phyloP scores from a whole-genome alignment of 2,329 filamentous ascomycete species.

The Akanthomyces uredinophilus region DNA sequence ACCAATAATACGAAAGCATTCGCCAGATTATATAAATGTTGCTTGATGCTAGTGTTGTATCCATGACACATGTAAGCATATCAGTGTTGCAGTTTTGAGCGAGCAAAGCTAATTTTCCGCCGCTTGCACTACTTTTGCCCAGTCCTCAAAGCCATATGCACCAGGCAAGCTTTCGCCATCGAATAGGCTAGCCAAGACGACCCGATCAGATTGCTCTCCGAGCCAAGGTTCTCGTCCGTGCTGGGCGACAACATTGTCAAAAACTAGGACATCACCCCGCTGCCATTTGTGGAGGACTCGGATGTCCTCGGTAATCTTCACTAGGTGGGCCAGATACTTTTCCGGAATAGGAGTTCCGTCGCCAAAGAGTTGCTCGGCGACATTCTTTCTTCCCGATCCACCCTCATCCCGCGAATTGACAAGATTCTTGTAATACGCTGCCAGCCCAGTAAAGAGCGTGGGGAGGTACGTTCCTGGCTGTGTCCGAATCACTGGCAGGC shows the following conservation, averaged over 20 bases:
- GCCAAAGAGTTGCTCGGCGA: slow-evolving; percentile 37
- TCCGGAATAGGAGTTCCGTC: slow-evolving; percentile 43
- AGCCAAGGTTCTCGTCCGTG: slow-evolving; percentile 45
- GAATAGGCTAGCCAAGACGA: slow-evolving; percentile 43
- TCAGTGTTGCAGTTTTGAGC: not conserved
- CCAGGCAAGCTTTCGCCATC: slow-evolving; percentile 41
- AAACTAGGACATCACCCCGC: slow-evolving; percentile 42
- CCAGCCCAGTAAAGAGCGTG: slow-evolving; percentile 41
- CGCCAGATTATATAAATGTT: too few relatives aligned
- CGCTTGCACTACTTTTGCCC: slow-evolving; percentile 43
- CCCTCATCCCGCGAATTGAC: not conserved
- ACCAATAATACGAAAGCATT: too few relatives aligned
- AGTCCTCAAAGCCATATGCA: slow-evolving; percentile 35
- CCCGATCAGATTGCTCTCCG: slow-evolving; percentile 39
- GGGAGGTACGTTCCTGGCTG: slow-evolving; percentile 41
- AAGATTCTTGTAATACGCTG: slow-evolving; percentile 38
- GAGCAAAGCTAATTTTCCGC: not conserved
- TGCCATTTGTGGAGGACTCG: slow-evolving; percentile 44
- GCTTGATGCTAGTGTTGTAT: too few relatives aligned
- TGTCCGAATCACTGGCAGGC: slow-evolving; percentile 40
- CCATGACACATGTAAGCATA: too few relatives aligned
- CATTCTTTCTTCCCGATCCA: slow-evolving; percentile 22
- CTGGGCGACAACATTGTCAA: slow-evolving; percentile 44
- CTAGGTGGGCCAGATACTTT: slow-evolving; percentile 36
- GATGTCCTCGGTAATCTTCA: slow-evolving; percentile 43